A percentile compares a stretch with the other conserved stretches of the same genome.
Evolutionary conservation across 768 basidiomycete genomes (phyloP).

Genomic region (Paxillus involutus): DNA sequence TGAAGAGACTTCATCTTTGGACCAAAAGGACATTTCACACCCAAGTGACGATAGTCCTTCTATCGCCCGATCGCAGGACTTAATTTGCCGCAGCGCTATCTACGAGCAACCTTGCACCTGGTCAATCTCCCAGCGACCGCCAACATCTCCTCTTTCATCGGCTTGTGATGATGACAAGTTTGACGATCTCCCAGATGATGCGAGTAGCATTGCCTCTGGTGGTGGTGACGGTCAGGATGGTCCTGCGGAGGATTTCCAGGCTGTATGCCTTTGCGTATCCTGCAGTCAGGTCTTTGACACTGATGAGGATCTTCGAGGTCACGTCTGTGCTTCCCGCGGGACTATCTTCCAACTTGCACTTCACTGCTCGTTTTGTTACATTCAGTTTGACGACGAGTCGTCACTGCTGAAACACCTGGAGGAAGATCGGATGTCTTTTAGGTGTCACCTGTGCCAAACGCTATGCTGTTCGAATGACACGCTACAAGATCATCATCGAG

Average conservation of each 20-base stretch:
- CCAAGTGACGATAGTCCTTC: neutral
- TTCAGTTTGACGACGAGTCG: constrained; percentile 19
- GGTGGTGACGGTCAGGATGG: neutral
- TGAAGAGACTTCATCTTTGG: neutral
- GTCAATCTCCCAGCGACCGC: constrained; percentile 5
- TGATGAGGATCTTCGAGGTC: constrained; percentile 4
- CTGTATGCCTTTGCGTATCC: constrained; percentile 9
- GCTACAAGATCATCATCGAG: constrained; percentile 23
- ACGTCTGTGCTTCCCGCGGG: constrained; percentile 15
- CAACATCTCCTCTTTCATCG: neutral
- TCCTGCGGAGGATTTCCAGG: neutral
- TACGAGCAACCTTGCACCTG: constrained; percentile 2
- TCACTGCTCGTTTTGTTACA: constrained; percentile 23
- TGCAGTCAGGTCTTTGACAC: constrained; percentile 17
- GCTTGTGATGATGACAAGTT: neutral
- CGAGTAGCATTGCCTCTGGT: neutral
- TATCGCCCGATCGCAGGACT: neutral
- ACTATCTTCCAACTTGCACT: constrained; percentile 3
- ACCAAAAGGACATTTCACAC: too few species aligned
- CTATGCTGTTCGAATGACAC: constrained; percentile 23
- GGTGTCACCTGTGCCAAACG: constrained; percentile 20
- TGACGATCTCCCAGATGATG: neutral
- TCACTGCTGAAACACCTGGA: constrained; percentile 18
- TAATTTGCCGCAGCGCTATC: neutral
- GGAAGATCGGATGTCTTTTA: constrained; percentile 5